Conservation (phyloP, 2,329 filamentous ascomycete genomes). For the Stemphylium lycopersici region DNA sequence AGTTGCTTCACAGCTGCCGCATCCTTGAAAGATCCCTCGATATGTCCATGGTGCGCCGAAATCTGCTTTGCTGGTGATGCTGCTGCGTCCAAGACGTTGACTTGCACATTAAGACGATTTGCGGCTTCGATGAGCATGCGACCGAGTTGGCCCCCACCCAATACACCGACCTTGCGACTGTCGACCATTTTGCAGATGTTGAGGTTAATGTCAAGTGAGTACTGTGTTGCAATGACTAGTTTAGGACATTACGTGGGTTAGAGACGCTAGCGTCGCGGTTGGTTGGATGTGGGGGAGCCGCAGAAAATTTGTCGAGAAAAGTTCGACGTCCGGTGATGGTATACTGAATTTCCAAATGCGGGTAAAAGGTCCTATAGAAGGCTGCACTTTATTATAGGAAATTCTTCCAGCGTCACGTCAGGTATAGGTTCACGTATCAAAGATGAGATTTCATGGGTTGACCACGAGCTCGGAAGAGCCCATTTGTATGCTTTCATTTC, state of each 20-base stretch:
- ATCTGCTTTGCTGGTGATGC: constrained; percentile 85
- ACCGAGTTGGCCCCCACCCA: constrained; percentile 68
- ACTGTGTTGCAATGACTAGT: constrained; percentile 20
- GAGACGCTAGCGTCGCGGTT: constrained; percentile 21
- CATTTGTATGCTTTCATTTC: constrained; percentile 43
- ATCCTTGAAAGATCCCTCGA: constrained; percentile 88
- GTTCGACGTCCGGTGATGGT: constrained; percentile 6
- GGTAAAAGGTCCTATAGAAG: constrained; percentile 1
- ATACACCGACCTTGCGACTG: constrained; percentile 43
- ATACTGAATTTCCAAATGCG: constrained; percentile 3
- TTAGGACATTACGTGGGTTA: constrained; percentile 18
- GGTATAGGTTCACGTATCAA: neutral
- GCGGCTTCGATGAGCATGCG: constrained; percentile 95
- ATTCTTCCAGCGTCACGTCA: neutral
- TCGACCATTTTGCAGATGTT: constrained; percentile 35
- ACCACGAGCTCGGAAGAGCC: constrained; percentile 43
- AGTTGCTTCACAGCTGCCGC: constrained; percentile 77
- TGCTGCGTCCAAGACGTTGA: constrained; percentile 79
- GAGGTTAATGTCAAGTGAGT: constrained; percentile 10
- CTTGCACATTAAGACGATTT: constrained; percentile 74
- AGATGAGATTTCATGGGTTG: constrained; percentile 32
- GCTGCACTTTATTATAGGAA: neutral
- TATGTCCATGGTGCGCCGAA: constrained; percentile 74
- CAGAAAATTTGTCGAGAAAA: constrained; percentile 31
- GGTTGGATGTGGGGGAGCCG: constrained; percentile 29